Conservation (phyloP, 805 yeast species). For the Metschnikowia shivogae region DNA sequence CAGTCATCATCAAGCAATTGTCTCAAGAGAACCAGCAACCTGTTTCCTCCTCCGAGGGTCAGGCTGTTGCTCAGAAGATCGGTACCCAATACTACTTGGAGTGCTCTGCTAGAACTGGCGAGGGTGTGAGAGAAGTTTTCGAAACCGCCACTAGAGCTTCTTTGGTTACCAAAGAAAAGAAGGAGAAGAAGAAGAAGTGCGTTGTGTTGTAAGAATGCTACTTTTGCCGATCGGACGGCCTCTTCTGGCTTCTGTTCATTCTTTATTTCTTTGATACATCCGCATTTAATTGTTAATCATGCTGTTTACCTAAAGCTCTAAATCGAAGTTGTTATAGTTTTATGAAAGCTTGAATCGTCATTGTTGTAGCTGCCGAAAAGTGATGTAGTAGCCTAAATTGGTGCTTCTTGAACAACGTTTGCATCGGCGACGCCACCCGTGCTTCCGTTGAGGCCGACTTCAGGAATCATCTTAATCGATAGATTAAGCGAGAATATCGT, state of each 20-base stretch:
- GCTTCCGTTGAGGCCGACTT: slow-evolving; percentile 37
- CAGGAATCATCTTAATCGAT: slow-evolving; percentile 44
- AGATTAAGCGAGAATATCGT: slow-evolving; percentile 51
- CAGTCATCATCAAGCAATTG: slow-evolving; percentile 24
- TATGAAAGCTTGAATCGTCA: slow-evolving; percentile 3
- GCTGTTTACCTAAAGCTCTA: slow-evolving; percentile 9
- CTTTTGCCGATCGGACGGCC: not conserved
- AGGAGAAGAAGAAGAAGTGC: slow-evolving; percentile 30
- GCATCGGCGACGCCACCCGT: slow-evolving; percentile 37
- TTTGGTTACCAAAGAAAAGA: slow-evolving; percentile 27
- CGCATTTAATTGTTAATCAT: slow-evolving; percentile 18
- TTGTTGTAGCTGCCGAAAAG: not conserved
- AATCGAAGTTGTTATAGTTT: not conserved
- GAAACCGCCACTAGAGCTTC: slow-evolving; percentile 30
- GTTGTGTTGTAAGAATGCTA: slow-evolving; percentile 22
- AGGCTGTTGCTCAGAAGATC: slow-evolving; percentile 26
- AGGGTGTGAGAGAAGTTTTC: slow-evolving; percentile 29
- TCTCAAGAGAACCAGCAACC: slow-evolving; percentile 22
- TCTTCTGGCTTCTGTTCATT: slow-evolving; percentile 1
- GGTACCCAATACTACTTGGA: slow-evolving; percentile 33
- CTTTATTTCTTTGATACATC: slow-evolving; percentile 13
- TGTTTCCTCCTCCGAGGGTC: slow-evolving; percentile 23
- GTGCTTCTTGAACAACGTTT: slow-evolving; percentile 5
- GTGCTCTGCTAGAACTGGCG: slow-evolving; percentile 33
- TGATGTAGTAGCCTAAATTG: not conserved